A percentile compares a stretch with the other conserved stretches of the same genome.
phyloP scores from a whole-genome alignment of 1,139 yeast species.

The Taphrina deformans region DNA sequence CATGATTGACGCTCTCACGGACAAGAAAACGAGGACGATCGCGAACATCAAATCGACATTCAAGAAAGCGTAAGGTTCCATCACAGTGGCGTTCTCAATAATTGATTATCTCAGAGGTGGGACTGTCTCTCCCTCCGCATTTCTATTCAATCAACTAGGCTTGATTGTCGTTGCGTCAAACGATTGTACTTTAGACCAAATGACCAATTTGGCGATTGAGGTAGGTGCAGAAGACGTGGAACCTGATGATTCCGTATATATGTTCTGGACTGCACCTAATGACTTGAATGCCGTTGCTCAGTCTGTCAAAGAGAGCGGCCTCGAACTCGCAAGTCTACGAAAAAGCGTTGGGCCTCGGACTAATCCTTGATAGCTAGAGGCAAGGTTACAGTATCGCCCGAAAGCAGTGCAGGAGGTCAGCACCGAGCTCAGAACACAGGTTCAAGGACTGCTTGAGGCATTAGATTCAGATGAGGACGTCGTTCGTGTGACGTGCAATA shows the following conservation, averaged over 20 bases:
- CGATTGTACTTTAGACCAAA: slow-evolving; percentile 52
- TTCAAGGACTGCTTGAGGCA: slow-evolving; percentile 11
- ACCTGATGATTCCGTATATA: slow-evolving; percentile 52
- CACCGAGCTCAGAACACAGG: neutral
- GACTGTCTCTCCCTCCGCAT: slow-evolving; percentile 71
- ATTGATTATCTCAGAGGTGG: too few relatives aligned
- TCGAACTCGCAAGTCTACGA: slow-evolving; percentile 66
- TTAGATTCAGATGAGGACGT: slow-evolving; percentile 29
- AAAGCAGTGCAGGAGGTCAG: neutral
- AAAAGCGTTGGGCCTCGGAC: slow-evolving; percentile 69
- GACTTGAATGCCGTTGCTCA: slow-evolving; percentile 65
- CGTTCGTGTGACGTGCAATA: slow-evolving; percentile 11
- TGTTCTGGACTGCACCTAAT: slow-evolving; percentile 57
- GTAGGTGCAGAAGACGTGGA: slow-evolving; percentile 72
- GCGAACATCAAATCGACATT: slow-evolving; percentile 74
- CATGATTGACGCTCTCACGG: slow-evolving; percentile 81
- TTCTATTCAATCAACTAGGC: slow-evolving; percentile 76
- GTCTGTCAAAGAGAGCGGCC: slow-evolving; percentile 56
- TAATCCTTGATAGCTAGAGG: slow-evolving; percentile 52
- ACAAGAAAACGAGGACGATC: slow-evolving; percentile 80
- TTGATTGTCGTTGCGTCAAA: slow-evolving; percentile 45
- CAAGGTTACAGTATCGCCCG: slow-evolving; percentile 54
- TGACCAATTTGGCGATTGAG: slow-evolving; percentile 73
- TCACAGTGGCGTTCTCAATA: too few relatives aligned
- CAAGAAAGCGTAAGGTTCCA: slow-evolving; percentile 53